These are phyloP conservation scores for Apiotrichum domesticum DNA, from an alignment of 1,284 basidiomycete species.

Conservation along the genomic window DNA sequence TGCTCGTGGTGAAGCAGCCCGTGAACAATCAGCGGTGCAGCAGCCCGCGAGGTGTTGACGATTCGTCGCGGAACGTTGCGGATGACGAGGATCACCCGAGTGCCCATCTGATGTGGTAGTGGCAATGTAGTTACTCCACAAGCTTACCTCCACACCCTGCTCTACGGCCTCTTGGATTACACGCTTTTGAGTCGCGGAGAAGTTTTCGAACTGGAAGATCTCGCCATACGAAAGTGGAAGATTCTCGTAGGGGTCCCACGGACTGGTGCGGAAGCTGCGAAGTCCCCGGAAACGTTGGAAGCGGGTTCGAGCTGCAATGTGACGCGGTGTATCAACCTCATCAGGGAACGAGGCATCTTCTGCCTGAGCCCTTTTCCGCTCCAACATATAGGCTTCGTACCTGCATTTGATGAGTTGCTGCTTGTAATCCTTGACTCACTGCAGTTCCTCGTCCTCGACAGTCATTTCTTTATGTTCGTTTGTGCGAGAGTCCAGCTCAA, in stretches of 20 bases:
- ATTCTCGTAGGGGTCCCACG: conserved; percentile 97
- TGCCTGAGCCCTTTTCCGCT: conserved; percentile 56
- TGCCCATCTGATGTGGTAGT: conserved; percentile 58
- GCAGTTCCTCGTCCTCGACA: conserved; percentile 71
- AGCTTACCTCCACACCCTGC: conserved; percentile 62
- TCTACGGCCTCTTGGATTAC: conserved; percentile 62
- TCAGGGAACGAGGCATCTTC: conserved; percentile 87
- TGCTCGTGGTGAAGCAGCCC: conserved; percentile 91
- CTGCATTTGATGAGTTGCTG: conserved; percentile 45
- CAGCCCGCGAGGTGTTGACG: conserved; percentile 45
- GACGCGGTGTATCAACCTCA: conserved; percentile 92
- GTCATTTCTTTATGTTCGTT: conserved; percentile 50
- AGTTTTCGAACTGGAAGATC: conserved; percentile 97
- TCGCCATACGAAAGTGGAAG: conserved; percentile 87
- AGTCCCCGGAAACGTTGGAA: conserved; percentile 92
- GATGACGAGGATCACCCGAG: conserved; percentile 66
- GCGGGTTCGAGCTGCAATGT: conserved; percentile 73
- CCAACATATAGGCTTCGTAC: conserved; percentile 60
- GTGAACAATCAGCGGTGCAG: conserved; percentile 65
- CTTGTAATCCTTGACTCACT: conserved; percentile 53
- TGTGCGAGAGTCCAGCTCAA: conserved; percentile 49
- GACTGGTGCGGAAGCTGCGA: conserved; percentile 85
- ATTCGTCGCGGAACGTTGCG: conserved; percentile 59
- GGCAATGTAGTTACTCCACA: not conserved
- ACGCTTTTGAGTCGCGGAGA: conserved; percentile 72